Percentiles rank a stretch among this genome's conserved stretches.
These are phyloP conservation scores for Diddensiella caesifluorescens DNA, from an alignment of 805 yeast species.

Conservation along the genomic window DNA sequence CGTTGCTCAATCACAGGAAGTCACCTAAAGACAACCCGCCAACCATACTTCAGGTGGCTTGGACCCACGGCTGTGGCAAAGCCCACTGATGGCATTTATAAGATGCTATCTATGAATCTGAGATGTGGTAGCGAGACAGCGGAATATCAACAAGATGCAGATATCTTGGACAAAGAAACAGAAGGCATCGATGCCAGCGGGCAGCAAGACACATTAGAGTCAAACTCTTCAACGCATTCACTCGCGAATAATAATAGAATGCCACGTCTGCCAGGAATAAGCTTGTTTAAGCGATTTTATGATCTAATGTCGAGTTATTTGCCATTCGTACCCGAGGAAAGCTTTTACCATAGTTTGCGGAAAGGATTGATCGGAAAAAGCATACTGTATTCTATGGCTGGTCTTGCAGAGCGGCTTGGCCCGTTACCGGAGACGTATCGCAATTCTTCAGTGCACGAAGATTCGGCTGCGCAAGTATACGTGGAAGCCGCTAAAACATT, in stretches of 20 bases:
- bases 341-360: constrained; percentile 17
- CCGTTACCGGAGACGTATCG: not conserved
- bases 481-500: constrained; percentile 26
- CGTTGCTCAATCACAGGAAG: no score
- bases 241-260: no score
- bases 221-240: no score
- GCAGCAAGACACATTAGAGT: not conserved
- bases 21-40: constrained; percentile 22
- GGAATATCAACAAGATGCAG: not conserved
- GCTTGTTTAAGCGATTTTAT: constrained; percentile 16
- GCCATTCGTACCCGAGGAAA: constrained; percentile 23
- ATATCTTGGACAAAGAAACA: not conserved
- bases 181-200: not conserved
- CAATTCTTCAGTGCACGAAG: no score
- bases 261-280: constrained; percentile 15
- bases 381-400: constrained; percentile 26
- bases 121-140: constrained; percentile 14
- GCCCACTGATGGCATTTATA: constrained; percentile 24
- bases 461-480: constrained; percentile 18
- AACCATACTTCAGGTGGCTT: constrained; percentile 30
- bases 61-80: constrained; percentile 31
- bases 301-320: constrained; percentile 20
- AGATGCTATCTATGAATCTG: constrained; percentile 27
- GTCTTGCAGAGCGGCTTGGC: constrained; percentile 21
- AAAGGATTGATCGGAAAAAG: constrained; percentile 24